A percentile compares a stretch with the other conserved stretches of the same genome.
These are phyloP conservation scores for Vickermania ingenoplastis DNA, from an alignment of 208 protist species.

Conservation along the genomic window DNA sequence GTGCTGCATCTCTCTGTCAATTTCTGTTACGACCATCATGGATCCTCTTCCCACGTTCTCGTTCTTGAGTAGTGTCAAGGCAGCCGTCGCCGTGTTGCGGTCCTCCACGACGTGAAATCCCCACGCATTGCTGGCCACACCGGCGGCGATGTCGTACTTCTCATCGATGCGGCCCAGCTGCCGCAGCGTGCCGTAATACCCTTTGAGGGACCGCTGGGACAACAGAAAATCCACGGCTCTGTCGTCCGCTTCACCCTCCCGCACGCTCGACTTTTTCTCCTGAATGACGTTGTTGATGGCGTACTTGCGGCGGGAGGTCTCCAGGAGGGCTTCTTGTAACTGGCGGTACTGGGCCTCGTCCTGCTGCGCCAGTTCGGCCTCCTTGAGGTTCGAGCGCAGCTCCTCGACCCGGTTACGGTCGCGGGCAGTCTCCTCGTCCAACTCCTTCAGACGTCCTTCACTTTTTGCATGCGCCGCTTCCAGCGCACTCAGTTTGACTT, in stretches of 20 bases:
- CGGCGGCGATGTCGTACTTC: slow-evolving; percentile 97
- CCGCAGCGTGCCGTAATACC: slow-evolving; percentile 95
- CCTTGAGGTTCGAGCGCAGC: slow-evolving; percentile 31
- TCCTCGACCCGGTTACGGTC: slow-evolving; percentile 29
- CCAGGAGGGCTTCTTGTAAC: slow-evolving; percentile 60
- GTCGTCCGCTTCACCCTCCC: slow-evolving; percentile 80
- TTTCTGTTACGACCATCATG: slow-evolving; percentile 97
- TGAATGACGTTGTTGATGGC: slow-evolving; percentile 70
- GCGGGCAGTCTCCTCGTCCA: slow-evolving; percentile 17
- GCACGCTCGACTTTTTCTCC: slow-evolving; percentile 67
- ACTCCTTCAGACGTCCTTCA: slow-evolving; percentile 20
- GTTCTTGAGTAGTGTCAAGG: slow-evolving; percentile 88
- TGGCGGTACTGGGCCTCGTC: slow-evolving; percentile 49
- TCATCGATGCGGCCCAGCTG: slow-evolving; percentile 96
- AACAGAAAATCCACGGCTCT: slow-evolving; percentile 79
- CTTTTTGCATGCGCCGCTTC: slow-evolving; percentile 19
- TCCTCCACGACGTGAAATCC: slow-evolving; percentile 98
- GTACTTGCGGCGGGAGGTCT: slow-evolving; percentile 60
- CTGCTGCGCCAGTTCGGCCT: slow-evolving; percentile 26
- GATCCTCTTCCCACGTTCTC: slow-evolving; percentile 94
- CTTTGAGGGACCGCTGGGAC: slow-evolving; percentile 74
- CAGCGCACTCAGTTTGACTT: slow-evolving; percentile 31
- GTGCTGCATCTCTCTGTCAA: slow-evolving; percentile 51
- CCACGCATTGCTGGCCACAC: slow-evolving; percentile 93
- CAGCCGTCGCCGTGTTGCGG: slow-evolving; percentile 78